Conservation (phyloP, 2,329 filamentous ascomycete species). For the Xylariaceae sp. region DNA sequence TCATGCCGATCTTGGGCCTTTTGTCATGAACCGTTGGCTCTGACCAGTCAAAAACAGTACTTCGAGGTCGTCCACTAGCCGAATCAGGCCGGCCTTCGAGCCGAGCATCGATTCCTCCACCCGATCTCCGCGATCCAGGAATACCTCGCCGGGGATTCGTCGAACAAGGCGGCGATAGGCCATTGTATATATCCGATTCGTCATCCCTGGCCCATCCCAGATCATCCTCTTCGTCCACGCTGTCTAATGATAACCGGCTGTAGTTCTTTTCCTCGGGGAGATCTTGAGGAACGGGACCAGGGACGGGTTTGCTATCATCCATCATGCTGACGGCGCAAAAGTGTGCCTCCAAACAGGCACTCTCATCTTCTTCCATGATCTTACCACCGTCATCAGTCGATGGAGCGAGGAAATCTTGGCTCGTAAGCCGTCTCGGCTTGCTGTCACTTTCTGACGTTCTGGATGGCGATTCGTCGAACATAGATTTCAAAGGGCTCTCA, state of each 20-base stretch:
- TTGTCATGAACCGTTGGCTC: conserved; percentile 61
- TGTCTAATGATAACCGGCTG: conserved; percentile 49
- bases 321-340: conserved; percentile 24
- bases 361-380: conserved; percentile 61
- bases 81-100: conserved; percentile 34
- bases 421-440: conserved; percentile 52
- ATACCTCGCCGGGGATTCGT: conserved; percentile 50
- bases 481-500: conserved; percentile 69
- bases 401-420: conserved; percentile 53
- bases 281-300: conserved; percentile 27
- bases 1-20: conserved; percentile 50
- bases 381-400: conserved; percentile 51
- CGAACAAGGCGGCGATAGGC: conserved; percentile 54
- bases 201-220: conserved; percentile 59
- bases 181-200: conserved; percentile 48
- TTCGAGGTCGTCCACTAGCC: conserved; percentile 49
- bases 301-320: conserved; percentile 23
- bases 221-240: conserved; percentile 57
- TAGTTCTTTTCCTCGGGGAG: conserved; percentile 39
- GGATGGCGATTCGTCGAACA: conserved; percentile 74
- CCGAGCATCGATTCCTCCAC: conserved; percentile 45
- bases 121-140: conserved; percentile 49
- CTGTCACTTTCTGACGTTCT: conserved; percentile 47
- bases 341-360: conserved; percentile 32
- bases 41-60: conserved; percentile 74